phyloP scores from a whole-genome alignment of 768 basidiomycete species.

The Chlorophyllum brunneum region DNA sequence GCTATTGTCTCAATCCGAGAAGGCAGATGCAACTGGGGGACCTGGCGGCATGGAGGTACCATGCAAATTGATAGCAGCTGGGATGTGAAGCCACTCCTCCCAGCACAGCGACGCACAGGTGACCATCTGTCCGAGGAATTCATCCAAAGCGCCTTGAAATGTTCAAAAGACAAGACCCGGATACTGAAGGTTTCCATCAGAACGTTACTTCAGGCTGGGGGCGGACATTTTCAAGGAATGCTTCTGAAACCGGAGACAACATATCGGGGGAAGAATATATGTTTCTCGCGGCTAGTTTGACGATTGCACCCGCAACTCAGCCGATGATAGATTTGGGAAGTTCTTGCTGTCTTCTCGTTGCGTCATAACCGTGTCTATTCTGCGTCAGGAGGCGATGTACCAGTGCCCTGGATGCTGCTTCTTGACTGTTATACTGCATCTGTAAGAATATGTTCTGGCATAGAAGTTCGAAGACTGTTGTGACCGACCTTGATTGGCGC shows the following conservation, averaged over 20 bases:
- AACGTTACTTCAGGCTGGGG: background rate
- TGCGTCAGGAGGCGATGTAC: too few species aligned
- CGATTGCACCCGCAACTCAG: background rate
- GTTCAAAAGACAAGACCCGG: background rate
- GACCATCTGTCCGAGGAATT: background rate
- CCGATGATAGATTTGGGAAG: background rate
- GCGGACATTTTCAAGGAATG: background rate
- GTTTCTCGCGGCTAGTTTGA: slow-evolving; percentile 1
- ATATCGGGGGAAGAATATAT: slow-evolving; percentile 1
- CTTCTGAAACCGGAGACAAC: background rate
- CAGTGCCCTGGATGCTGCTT: too few species aligned
- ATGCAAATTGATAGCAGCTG: background rate
- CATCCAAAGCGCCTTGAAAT: background rate
- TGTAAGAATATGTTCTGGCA: too few species aligned
- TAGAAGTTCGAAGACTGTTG: too few species aligned
- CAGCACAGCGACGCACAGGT: background rate
- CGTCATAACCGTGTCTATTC: background rate
- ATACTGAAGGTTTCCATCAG: background rate
- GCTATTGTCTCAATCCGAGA: background rate
- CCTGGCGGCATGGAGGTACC: background rate
- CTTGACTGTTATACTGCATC: too few species aligned
- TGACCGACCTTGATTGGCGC: background rate
- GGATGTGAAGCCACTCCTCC: background rate
- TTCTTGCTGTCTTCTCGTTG: background rate
- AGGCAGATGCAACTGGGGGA: background rate